These are phyloP conservation scores for Apiospora phragmitis DNA, from an alignment of 2,329 filamentous ascomycete species.

Conservation along the genomic window DNA sequence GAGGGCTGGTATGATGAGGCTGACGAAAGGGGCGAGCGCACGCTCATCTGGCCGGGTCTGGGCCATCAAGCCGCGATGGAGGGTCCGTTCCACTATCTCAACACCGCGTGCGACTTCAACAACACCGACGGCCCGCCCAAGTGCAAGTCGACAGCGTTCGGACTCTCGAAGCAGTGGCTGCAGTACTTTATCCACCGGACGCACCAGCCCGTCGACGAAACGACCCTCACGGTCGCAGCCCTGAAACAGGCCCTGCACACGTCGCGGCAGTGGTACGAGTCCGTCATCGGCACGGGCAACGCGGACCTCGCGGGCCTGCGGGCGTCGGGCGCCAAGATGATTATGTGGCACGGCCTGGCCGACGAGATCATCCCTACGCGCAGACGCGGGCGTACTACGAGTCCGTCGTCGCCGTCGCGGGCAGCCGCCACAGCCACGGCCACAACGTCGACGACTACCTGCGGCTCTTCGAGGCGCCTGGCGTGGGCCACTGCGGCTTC, in stretches of 20 bases:
- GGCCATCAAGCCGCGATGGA: not conserved
- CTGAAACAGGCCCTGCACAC: not conserved
- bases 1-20: not conserved
- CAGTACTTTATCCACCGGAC: slow-evolving; percentile 3
- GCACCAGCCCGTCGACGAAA: not conserved
- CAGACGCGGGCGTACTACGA: not conserved
- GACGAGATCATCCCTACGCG: not conserved
- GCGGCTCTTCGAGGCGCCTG: slow-evolving; percentile 2
- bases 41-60: not conserved
- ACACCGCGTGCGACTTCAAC: not conserved
- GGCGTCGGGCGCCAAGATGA: not conserved
- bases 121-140: not conserved
- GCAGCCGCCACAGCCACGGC: not conserved
- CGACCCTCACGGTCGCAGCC: not conserved
- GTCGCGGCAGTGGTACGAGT: slow-evolving; percentile 9
- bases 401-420: not conserved
- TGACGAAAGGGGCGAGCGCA: not conserved
- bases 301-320: not conserved
- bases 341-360: not conserved
- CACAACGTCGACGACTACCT: not conserved
- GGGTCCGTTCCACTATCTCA: not conserved
- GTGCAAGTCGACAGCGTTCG: not conserved
- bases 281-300: not conserved
- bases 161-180: not conserved
- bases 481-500: slow-evolving; percentile 2